Evolutionary conservation across 768 basidiomycete species (phyloP), one percentile per base, ranked within the genome.

Genomic region (Rhodotorula kratochvilovae): DNA sequence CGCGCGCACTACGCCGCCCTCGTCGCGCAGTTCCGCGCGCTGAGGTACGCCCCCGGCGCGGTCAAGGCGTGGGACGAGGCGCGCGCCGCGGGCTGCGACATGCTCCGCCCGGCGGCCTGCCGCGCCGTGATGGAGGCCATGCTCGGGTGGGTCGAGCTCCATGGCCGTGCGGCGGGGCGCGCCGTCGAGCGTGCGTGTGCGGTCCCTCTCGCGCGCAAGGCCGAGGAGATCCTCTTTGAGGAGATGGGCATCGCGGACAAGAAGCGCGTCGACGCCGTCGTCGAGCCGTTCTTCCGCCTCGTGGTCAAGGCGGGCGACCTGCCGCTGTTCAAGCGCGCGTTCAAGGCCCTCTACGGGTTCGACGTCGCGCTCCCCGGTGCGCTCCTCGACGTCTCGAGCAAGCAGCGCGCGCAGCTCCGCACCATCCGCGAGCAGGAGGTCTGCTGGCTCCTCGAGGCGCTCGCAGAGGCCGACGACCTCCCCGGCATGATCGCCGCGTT

Each of bases 91-190:
- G 67, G 62, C 36, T 45, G 63, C 62, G 25, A 36, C 33, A 5
- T 46, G 17, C 56, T 58, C 13, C 42, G 29, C 5, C 21, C 19
- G 19, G 7, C n/a, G 2, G 11, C 17, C 8, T 62, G 58, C 46
- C 2, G 36, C 31, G 21, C 27, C 42, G 57, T 61, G 19, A 59
- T 75, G 57, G 70, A 62, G 56, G 46, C 73, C 17, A 29, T 68
- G 50, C 35, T 27, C n/a, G 61, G 67, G 1, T 75, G 73, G 73
- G 48, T 71, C 64, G 70, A 71, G 27, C 58, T 75, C 31, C 70
- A 75, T 58, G 70, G 64, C 19, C 42, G 68, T 7, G 60, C 53
- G 2, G 50, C 60, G 23, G 73, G 73, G 0, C 56, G 51, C 23
- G 64, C 42, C 4, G 63, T 71, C 60, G 70, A 67, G 19, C 46